phyloP scores from a whole-genome alignment of 306 rosid species.

The Casuarina equisetifolia region DNA sequence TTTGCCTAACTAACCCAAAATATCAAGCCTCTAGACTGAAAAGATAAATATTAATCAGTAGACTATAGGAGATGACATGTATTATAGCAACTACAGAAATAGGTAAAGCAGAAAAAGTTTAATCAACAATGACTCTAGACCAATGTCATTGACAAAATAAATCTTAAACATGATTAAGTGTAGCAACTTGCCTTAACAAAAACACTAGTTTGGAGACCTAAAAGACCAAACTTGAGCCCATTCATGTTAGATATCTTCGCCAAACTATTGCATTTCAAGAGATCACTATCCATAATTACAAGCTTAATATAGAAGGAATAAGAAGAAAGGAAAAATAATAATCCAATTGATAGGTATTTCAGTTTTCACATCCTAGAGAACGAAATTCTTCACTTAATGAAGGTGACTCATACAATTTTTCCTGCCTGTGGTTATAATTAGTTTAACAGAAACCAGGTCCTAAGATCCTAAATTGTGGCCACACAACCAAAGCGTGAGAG shows the following conservation, averaged over 20 bases:
- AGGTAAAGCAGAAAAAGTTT: neutral
- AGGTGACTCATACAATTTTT: neutral
- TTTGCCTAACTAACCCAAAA: constrained; percentile 39
- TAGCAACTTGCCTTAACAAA: neutral
- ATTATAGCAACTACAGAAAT: neutral
- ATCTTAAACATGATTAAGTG: neutral
- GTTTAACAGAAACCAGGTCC: neutral
- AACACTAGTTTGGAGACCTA: neutral
- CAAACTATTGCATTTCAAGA: neutral
- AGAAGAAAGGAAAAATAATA: neutral
- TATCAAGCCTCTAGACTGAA: constrained; percentile 48
- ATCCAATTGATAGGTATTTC: neutral
- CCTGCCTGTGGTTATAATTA: neutral
- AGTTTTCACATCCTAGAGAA: neutral
- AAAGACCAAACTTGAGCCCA: neutral
- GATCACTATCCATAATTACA: neutral
- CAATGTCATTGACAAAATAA: no score
- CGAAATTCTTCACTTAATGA: neutral
- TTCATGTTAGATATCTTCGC: neutral
- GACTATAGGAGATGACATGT: neutral
- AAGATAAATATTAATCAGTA: constrained; percentile 10
- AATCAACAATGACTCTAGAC: neutral
- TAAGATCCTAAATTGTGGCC: neutral
- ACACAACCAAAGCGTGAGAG: neutral
- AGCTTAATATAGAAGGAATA: neutral